Evolutionary conservation across 805 yeast genomes (phyloP).

Genomic region (Ogataea saltuana): DNA sequence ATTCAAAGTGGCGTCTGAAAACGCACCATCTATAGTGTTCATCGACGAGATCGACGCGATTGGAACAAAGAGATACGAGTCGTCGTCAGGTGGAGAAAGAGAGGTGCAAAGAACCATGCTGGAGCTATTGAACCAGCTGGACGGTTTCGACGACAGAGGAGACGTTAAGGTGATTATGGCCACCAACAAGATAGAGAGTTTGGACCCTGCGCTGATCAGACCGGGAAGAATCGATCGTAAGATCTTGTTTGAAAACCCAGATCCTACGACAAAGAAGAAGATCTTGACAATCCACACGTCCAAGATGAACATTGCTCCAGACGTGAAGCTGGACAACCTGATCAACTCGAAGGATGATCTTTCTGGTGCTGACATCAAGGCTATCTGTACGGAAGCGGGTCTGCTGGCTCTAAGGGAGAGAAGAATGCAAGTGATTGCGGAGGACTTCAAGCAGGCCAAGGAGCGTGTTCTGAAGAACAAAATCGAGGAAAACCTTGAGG

Average conservation of each 20-base stretch:
- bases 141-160: constrained; percentile 96
- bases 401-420: constrained; percentile 93
- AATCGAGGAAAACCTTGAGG: constrained; percentile 94
- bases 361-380: constrained; percentile 97
- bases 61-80: constrained; percentile 96
- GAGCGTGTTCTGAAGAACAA: constrained; percentile 95
- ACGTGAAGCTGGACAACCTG: constrained; percentile 85
- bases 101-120: constrained; percentile 98
- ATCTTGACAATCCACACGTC: constrained; percentile 89
- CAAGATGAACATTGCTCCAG: constrained; percentile 87
- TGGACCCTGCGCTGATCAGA: constrained; percentile 94
- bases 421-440: constrained; percentile 95
- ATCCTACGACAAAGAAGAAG: constrained; percentile 88
- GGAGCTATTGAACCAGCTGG: constrained; percentile 91
- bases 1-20: constrained; percentile 94
- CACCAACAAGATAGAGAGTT: constrained; percentile 88
- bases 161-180: constrained; percentile 99
- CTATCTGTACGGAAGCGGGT: constrained; percentile 97
- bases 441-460: constrained; percentile 90
- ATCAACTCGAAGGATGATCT: constrained; percentile 90
- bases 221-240: constrained; percentile 98
- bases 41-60: constrained; percentile 99
- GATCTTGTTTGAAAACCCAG: constrained; percentile 94
- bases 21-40: constrained; percentile 97
- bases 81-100: constrained; percentile 91